A percentile compares a stretch with the other conserved stretches of the same genome.
Evolutionary conservation across 495 filamentous ascomycete genomes (phyloP).

Genomic region (Lentithecium fluviatile): DNA sequence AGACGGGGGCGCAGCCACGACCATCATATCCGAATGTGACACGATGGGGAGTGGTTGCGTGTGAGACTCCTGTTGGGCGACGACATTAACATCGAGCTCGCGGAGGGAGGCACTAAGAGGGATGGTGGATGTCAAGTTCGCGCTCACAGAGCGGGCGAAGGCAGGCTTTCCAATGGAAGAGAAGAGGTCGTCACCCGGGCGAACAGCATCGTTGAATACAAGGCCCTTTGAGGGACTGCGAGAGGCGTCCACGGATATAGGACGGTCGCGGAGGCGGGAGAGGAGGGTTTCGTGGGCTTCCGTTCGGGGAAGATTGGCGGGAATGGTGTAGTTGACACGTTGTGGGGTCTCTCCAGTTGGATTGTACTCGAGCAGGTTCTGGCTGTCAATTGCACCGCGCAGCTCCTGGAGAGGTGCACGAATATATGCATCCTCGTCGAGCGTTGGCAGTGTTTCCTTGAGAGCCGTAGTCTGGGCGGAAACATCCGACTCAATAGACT

Average conservation of each 20-base stretch:
- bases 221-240: slow-evolving; percentile 42
- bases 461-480: slow-evolving; percentile 53
- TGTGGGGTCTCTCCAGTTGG: slow-evolving; percentile 84
- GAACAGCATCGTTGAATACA: slow-evolving; percentile 39
- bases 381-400: slow-evolving; percentile 59
- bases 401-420: slow-evolving; percentile 69
- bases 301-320: slow-evolving; percentile 72
- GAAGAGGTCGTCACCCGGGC: slow-evolving; percentile 2
- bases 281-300: slow-evolving; percentile 67
- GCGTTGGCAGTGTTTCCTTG: slow-evolving; percentile 55
- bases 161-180: slow-evolving; percentile 6
- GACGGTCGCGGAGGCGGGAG: slow-evolving; percentile 50
- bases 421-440: slow-evolving; percentile 54
- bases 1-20: slow-evolving; percentile 25
- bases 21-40: slow-evolving; percentile 13
- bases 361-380: slow-evolving; percentile 70
- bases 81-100: slow-evolving; percentile 45
- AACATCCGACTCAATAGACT: slow-evolving; percentile 64
- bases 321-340: slow-evolving; percentile 73
- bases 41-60: slow-evolving; percentile 18
- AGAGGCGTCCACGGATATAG: slow-evolving; percentile 19
- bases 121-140: slow-evolving; percentile 12
- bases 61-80: slow-evolving; percentile 27
- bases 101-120: slow-evolving; percentile 31
- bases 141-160: slow-evolving; percentile 22